Evolutionary conservation across 331 rosid species (phyloP).

Genomic region (Spiraea crenata): DNA sequence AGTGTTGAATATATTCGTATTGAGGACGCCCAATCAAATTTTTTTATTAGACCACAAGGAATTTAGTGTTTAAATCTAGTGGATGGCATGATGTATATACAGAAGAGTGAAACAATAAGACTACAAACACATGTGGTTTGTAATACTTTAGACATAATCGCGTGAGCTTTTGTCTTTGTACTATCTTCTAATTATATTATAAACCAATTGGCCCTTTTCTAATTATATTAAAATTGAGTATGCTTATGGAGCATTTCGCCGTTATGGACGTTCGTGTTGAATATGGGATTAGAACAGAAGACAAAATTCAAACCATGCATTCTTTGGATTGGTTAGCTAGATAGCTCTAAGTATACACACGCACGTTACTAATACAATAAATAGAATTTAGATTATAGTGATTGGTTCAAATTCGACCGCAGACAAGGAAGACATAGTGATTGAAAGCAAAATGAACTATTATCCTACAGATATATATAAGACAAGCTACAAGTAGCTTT

Average conservation of each 20-base stretch:
- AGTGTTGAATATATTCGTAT: background rate
- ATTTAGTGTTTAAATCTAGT: too few relatives aligned
- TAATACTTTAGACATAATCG: too few relatives aligned
- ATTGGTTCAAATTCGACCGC: too few relatives aligned
- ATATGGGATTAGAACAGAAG: background rate
- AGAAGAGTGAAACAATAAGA: background rate
- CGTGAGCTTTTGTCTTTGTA: too few relatives aligned
- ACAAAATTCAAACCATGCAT: background rate
- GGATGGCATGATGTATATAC: background rate
- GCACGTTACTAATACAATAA: background rate
- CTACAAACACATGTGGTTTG: conserved; percentile 2
- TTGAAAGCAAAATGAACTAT: background rate
- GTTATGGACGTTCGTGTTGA: background rate
- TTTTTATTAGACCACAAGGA: too few relatives aligned
- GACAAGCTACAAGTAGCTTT: background rate
- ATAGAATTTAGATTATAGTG: too few relatives aligned
- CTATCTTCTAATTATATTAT: too few relatives aligned
- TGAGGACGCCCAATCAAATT: background rate
- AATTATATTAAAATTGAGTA: too few relatives aligned
- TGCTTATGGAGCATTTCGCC: too few relatives aligned
- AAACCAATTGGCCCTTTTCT: too few relatives aligned
- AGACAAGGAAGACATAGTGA: too few relatives aligned
- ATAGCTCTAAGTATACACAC: background rate
- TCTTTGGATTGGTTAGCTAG: background rate
- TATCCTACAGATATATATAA: background rate